Conservation (phyloP, 768 basidiomycete species). For the Mycena belliarum region DNA sequence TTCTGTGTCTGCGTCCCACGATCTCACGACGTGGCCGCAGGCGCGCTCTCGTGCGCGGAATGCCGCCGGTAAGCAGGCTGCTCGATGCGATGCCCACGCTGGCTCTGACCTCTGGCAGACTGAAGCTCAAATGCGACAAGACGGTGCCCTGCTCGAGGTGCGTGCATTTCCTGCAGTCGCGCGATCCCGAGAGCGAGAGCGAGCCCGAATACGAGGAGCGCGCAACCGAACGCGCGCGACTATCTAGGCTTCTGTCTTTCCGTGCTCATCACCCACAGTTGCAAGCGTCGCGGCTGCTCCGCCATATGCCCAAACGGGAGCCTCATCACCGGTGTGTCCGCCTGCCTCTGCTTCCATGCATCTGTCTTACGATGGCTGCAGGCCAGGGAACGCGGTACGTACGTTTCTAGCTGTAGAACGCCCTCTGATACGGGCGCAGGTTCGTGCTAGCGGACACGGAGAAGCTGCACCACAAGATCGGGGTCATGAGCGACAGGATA, state of each 20-base stretch:
- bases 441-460: constrained; percentile 76
- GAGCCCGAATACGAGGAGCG: constrained; percentile 6
- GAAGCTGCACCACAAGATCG: constrained; percentile 66
- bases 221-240: constrained; percentile 1
- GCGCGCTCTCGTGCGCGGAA: constrained; percentile 61
- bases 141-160: constrained; percentile 60
- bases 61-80: constrained; percentile 57
- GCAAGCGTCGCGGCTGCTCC: constrained; percentile 73
- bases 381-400: constrained; percentile 72
- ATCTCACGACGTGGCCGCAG: constrained; percentile 25
- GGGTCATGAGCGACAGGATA: constrained; percentile 69
- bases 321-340: constrained; percentile 53
- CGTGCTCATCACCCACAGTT: constrained; percentile 32
- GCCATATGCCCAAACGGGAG: constrained; percentile 81
- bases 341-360: no score
- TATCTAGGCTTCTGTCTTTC: neutral
- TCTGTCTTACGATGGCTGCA: no score
- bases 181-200: no score
- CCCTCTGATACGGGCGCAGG: constrained; percentile 34
- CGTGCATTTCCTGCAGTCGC: constrained; percentile 1
- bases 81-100: no score
- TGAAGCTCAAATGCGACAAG: constrained; percentile 78
- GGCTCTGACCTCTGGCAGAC: constrained; percentile 37
- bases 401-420: neutral
- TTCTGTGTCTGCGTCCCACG: neutral